Conservation (phyloP, 371 early-diverging fungal species). For the Mortierella sp. region DNA sequence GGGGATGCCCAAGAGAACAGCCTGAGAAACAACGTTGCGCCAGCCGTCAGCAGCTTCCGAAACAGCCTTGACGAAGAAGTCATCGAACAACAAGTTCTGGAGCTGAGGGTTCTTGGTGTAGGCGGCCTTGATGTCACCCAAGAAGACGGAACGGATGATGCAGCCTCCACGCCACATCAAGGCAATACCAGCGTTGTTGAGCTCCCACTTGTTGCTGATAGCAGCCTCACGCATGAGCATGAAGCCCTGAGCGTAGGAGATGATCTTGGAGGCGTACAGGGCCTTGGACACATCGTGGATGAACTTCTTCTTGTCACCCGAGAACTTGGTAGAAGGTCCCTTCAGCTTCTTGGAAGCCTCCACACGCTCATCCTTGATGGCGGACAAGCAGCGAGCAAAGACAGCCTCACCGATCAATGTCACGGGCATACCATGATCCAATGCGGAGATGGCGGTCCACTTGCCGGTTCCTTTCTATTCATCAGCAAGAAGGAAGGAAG, state of each 20-base stretch:
- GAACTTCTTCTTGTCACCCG: slow-evolving; percentile 88
- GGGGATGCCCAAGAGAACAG: slow-evolving; percentile 88
- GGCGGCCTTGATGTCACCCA: slow-evolving; percentile 96
- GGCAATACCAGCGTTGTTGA: slow-evolving; percentile 96
- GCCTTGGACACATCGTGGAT: slow-evolving; percentile 92
- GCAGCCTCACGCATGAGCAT: slow-evolving; percentile 98
- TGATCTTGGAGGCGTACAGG: slow-evolving; percentile 96
- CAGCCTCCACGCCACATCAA: slow-evolving; percentile 99
- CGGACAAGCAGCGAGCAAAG: slow-evolving; percentile 95
- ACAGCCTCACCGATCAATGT: slow-evolving; percentile 98
- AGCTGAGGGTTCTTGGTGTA: slow-evolving; percentile 88
- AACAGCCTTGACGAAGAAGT: slow-evolving; percentile 94
- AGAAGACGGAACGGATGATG: slow-evolving; percentile 96
- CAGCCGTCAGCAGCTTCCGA: slow-evolving; percentile 86
- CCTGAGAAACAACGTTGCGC: slow-evolving; percentile 90
- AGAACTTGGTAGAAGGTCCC: slow-evolving; percentile 74
- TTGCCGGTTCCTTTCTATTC: slow-evolving; percentile 98
- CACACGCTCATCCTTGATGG: slow-evolving; percentile 94
- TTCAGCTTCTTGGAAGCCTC: slow-evolving; percentile 87
- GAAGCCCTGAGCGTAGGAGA: slow-evolving; percentile 99
- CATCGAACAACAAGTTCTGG: slow-evolving; percentile 90
- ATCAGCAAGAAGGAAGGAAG: too few relatives aligned
- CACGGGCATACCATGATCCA: slow-evolving; percentile 94
- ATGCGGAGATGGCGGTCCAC: slow-evolving; percentile 96
- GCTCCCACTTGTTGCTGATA: slow-evolving; percentile 92